These are phyloP conservation scores for Wickerhamomyces mucosus DNA, from an alignment of 805 yeast species.

Conservation along the genomic window DNA sequence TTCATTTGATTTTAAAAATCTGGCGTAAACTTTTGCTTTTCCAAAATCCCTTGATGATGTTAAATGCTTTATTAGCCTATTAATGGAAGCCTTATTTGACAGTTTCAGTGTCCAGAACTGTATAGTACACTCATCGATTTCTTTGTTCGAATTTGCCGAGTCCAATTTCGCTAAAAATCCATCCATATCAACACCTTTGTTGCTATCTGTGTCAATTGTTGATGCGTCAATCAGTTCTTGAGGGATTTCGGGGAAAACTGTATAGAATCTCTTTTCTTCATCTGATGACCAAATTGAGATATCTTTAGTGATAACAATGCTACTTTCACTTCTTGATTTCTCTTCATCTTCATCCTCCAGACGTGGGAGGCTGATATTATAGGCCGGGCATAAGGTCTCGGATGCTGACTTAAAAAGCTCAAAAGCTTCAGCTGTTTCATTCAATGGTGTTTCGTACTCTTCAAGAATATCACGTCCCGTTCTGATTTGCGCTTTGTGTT, in stretches of 20 bases:
- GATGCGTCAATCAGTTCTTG: conserved; percentile 22
- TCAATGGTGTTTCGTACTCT: conserved; percentile 28
- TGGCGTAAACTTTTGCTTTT: conserved; percentile 41
- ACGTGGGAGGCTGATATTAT: conserved; percentile 30
- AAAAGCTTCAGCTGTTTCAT: conserved; percentile 24
- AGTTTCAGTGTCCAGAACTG: conserved; percentile 41
- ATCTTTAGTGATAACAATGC: conserved; percentile 21
- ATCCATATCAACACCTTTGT: conserved; percentile 27
- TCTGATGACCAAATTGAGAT: conserved; percentile 51
- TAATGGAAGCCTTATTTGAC: conserved; percentile 65
- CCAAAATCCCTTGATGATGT: conserved; percentile 37
- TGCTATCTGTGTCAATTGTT: conserved; percentile 22
- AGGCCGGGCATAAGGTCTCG: conserved; percentile 32
- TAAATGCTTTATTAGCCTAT: conserved; percentile 49
- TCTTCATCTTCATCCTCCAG: conserved; percentile 21
- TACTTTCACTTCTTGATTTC: conserved; percentile 17
- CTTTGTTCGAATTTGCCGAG: conserved; percentile 33
- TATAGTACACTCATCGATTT: conserved; percentile 37
- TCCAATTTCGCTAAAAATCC: conserved; percentile 35
- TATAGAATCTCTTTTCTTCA: conserved; percentile 58
- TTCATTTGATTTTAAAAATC: conserved; percentile 59
- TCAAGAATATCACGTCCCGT: conserved; percentile 51
- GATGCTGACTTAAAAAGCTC: conserved; percentile 36
- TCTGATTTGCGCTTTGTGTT: conserved; percentile 48
- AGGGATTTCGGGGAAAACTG: conserved; percentile 36